Conservation (phyloP, 1,284 basidiomycete species). For the Phylloboletellus chloephorus region DNA sequence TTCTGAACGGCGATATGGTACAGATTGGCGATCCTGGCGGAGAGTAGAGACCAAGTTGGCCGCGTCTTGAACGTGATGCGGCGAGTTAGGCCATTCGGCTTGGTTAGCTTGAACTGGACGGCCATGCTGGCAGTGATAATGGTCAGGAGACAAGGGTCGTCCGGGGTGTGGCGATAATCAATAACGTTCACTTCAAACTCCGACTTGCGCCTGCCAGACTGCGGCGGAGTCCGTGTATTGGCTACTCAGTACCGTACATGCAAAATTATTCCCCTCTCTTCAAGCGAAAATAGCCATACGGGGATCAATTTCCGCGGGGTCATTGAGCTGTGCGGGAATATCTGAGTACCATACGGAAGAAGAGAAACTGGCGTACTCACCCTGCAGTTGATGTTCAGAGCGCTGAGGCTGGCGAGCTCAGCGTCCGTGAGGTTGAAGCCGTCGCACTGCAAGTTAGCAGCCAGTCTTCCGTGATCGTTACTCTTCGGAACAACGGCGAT, state of each 20-base stretch:
- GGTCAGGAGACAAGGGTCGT: constrained; percentile 4
- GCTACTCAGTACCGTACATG: constrained; percentile 5
- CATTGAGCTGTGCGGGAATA: constrained; percentile 49
- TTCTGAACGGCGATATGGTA: constrained; percentile 52
- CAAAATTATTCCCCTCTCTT: constrained; percentile 11
- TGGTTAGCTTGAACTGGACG: constrained; percentile 52
- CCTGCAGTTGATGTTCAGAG: constrained; percentile 61
- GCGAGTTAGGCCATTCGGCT: constrained; percentile 47
- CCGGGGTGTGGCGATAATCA: constrained; percentile 13
- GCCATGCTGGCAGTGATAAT: constrained; percentile 34
- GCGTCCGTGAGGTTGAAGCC: constrained; percentile 55
- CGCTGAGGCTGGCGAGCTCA: constrained; percentile 57
- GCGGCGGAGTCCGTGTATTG: constrained; percentile 2
- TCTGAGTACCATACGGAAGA: constrained; percentile 3
- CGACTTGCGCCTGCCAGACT: constrained; percentile 34
- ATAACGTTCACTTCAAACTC: constrained; percentile 38
- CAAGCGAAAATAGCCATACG: constrained; percentile 64
- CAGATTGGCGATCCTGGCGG: constrained; percentile 48
- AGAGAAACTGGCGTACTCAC: constrained; percentile 32
- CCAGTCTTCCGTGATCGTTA: constrained; percentile 49
- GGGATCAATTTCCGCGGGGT: constrained; percentile 62
- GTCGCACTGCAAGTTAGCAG: constrained; percentile 55
- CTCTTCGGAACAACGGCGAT: constrained; percentile 79
- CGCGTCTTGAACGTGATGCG: constrained; percentile 47
- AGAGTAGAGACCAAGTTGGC: constrained; percentile 54